Conservation (phyloP, 2,329 filamentous ascomycete species). For the Diplocarpon rosae region DNA sequence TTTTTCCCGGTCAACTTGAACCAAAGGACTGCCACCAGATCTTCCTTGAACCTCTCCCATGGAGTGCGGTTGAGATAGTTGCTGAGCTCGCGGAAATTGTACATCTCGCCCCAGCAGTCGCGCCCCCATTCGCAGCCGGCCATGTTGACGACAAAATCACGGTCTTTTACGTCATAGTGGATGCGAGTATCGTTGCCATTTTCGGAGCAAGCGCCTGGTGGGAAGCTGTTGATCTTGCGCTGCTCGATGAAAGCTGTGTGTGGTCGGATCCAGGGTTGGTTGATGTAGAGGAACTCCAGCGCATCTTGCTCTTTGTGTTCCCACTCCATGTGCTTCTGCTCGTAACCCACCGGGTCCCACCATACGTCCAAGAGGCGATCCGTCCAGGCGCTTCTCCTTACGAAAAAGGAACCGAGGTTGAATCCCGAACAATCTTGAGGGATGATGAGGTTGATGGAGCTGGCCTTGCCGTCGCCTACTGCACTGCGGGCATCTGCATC, state of each 20-base stretch:
- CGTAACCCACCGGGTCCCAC: conserved; percentile 97
- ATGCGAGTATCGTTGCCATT: conserved; percentile 63
- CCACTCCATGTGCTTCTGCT: conserved; percentile 98
- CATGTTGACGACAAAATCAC: conserved; percentile 97
- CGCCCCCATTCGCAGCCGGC: conserved; percentile 94
- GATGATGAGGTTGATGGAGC: conserved; percentile 78
- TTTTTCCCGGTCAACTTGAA: conserved; percentile 49
- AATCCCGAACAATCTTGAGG: conserved; percentile 93
- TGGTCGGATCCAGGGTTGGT: conserved; percentile 85
- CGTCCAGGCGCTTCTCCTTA: conserved; percentile 76
- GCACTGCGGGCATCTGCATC: conserved; percentile 62
- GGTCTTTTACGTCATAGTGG: conserved; percentile 76
- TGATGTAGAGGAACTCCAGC: conserved; percentile 80
- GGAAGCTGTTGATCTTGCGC: conserved; percentile 90
- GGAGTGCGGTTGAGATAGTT: conserved; percentile 75
- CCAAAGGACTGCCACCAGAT: conserved; percentile 49
- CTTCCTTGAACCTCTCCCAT: conserved; percentile 70
- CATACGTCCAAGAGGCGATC: conserved; percentile 88
- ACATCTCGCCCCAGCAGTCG: conserved; percentile 98
- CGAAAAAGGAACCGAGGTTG: conserved; percentile 92
- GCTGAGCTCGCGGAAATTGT: conserved; percentile 84
- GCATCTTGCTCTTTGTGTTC: conserved; percentile 98
- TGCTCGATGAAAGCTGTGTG: conserved; percentile 85
- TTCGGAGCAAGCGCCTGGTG: conserved; percentile 76
- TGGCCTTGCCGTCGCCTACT: conserved; percentile 63